Base-by-base conservation (phyloP, 805 yeast species). In the Metschnikowia sp. region DNA sequence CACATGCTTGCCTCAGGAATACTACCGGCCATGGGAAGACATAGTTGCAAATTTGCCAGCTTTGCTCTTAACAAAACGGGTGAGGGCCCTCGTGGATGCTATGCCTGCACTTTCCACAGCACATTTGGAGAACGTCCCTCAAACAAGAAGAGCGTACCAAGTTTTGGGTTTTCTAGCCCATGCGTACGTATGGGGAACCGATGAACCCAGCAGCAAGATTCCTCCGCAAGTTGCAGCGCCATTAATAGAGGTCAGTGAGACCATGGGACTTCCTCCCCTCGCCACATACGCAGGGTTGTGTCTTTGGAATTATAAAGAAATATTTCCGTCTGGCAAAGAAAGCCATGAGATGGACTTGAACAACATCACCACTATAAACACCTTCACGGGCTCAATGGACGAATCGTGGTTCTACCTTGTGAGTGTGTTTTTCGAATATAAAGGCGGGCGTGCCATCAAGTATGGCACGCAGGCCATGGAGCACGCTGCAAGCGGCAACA, bases 341-440 rank as follows among this genome's bases (percentile, higher is more conserved):
- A 64, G 42, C 58, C 44, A 35, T 15, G 47, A 45, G 8, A 79
- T 76, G 69, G 82, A 79, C 51, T 75, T 88, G 39, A 83, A 84
- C 45, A 83, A 85, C 58, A 70, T 91, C 47, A 85, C 90, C 45
- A 85, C 95, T 1, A 78, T 87, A 51, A 81, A 80, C 62, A 89
- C 97, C 1, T 92, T 83, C 63, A 90, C 97, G 0, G 97, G 97
- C 1, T 80, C 89, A 4, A 79, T 84, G 36, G 97, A 91, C 66
- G 98, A 91, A 66, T 79, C 86, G 54, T 91, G 98, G 98, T 91
- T 91, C 64, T 91, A 88, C 64, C 71, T 90, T 49, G 92, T 91
- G 9, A 84, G 94, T 58, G 92, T 89, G 1, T 88, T 82, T 53
- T 88, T 92, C 59, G 98, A 91, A 66, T 77, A 81, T 56, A 81